Percentiles rank a stretch among this genome's conserved stretches.
Evolutionary conservation across 1,284 basidiomycete species (phyloP).

Genomic region (Ganoderma resinaceum): DNA sequence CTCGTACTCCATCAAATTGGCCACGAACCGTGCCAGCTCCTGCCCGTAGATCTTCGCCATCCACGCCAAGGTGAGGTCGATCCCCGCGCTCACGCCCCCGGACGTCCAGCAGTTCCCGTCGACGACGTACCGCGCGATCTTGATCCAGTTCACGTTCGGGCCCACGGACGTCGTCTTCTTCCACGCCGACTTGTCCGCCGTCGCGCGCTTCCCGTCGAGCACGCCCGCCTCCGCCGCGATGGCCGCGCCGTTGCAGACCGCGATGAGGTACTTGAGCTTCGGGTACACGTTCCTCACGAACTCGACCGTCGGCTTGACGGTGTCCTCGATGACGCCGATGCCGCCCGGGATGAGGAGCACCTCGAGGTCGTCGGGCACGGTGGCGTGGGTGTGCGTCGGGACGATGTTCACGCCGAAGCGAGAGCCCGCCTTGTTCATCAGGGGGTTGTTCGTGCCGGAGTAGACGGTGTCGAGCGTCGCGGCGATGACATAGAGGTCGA

Average conservation of each 20-base stretch:
- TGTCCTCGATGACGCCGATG: constrained; percentile 39
- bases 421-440: constrained; percentile 31
- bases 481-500: constrained; percentile 47
- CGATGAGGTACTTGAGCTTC: constrained; percentile 47
- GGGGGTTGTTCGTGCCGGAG: constrained; percentile 36
- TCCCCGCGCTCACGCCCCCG: constrained; percentile 47
- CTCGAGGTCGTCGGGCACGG: constrained; percentile 47
- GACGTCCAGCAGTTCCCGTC: constrained; percentile 49
- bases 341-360: constrained; percentile 54
- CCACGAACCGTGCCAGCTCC: constrained; percentile 3
- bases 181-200: constrained; percentile 49
- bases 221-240: constrained; percentile 48
- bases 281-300: constrained; percentile 46
- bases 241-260: constrained; percentile 52
- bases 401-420: constrained; percentile 45
- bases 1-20: constrained; percentile 13
- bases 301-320: constrained; percentile 37
- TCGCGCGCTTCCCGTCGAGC: constrained; percentile 51
- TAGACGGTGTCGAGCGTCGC: constrained; percentile 46
- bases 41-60: constrained; percentile 3
- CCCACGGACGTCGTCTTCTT: constrained; percentile 11
- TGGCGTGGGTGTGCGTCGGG: constrained; percentile 52
- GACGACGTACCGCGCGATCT: constrained; percentile 47
- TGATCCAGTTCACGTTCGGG: constrained; percentile 41
- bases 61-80: constrained; percentile 10